These are phyloP conservation scores for Solanum pinnatisectum DNA, from an alignment of 257 asterid species.

Conservation along the genomic window DNA sequence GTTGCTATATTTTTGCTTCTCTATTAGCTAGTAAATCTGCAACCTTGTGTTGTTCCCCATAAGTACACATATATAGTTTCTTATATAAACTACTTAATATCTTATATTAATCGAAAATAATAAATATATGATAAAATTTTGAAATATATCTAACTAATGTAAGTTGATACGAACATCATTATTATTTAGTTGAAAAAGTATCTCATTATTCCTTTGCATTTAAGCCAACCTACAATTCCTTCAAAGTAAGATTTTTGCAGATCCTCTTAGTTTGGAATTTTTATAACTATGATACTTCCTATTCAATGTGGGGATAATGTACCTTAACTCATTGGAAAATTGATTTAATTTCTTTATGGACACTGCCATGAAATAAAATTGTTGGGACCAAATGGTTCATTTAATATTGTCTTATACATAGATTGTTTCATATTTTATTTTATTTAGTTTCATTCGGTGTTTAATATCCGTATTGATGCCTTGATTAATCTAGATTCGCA, in stretches of 20 bases:
- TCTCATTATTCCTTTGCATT: not conserved
- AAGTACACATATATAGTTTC: not conserved
- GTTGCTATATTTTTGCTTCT: not conserved
- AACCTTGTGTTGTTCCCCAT: not conserved
- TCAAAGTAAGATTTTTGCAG: not conserved
- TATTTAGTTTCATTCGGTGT: not conserved
- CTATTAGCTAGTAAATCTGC: not conserved
- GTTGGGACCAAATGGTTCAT: not conserved
- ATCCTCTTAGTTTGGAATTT: not conserved
- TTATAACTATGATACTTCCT: not conserved
- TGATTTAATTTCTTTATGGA: not conserved
- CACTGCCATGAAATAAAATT: not conserved
- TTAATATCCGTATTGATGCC: not conserved
- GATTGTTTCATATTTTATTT: not conserved
- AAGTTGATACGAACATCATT: not conserved
- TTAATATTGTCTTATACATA: not conserved
- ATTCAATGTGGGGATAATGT: not conserved
- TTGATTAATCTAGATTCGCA: too few species aligned
- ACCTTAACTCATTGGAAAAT: not conserved
- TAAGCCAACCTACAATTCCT: not conserved
- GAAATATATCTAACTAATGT: not conserved
- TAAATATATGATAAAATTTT: not conserved
- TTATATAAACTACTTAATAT: not conserved
- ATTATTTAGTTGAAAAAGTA: not conserved
- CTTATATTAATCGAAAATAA: not conserved